phyloP scores from a whole-genome alignment of 768 basidiomycete species.

The Fibroporia radiculosa region DNA sequence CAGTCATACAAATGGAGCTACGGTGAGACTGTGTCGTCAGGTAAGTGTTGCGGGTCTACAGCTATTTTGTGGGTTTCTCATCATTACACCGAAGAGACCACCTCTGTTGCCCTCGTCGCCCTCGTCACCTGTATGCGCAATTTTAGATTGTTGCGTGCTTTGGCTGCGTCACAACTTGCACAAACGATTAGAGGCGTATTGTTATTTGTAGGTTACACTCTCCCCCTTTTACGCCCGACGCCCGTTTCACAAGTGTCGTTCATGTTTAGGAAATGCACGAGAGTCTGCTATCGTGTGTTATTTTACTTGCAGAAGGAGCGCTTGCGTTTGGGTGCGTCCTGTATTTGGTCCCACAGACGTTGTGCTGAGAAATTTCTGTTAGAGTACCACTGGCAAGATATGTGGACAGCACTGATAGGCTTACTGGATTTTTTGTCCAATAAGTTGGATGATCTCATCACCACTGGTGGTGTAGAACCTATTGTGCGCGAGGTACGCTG shows the following conservation, averaged over 20 bases:
- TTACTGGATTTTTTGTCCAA: slow-evolving; percentile 48
- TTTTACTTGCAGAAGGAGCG: slow-evolving; percentile 50
- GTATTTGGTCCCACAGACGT: neutral
- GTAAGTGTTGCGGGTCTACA: slow-evolving; percentile 25
- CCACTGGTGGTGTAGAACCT: slow-evolving; percentile 44
- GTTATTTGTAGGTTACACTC: slow-evolving; percentile 41
- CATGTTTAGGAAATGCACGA: slow-evolving; percentile 45
- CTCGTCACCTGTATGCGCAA: slow-evolving; percentile 44
- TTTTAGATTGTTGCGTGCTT: slow-evolving; percentile 62
- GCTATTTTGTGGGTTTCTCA: neutral
- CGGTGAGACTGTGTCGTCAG: slow-evolving; percentile 57
- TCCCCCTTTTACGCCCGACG: too few species aligned
- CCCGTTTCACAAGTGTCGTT: too few species aligned
- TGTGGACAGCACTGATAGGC: slow-evolving; percentile 52
- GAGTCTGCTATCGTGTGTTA: slow-evolving; percentile 45
- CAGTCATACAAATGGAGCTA: slow-evolving; percentile 31
- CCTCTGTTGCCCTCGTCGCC: slow-evolving; percentile 41
- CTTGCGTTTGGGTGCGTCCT: slow-evolving; percentile 45
- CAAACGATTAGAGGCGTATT: slow-evolving; percentile 47
- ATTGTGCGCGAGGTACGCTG: slow-evolving; percentile 45
- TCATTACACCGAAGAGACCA: slow-evolving; percentile 30
- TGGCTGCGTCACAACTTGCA: slow-evolving; percentile 70
- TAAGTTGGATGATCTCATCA: slow-evolving; percentile 45
- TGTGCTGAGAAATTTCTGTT: slow-evolving; percentile 4
- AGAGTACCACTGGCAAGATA: slow-evolving; percentile 63